A percentile compares a stretch with the other conserved stretches of the same genome.
phyloP scores from a whole-genome alignment of 352 stramenopile species.

The Phytophthora sp. region DNA sequence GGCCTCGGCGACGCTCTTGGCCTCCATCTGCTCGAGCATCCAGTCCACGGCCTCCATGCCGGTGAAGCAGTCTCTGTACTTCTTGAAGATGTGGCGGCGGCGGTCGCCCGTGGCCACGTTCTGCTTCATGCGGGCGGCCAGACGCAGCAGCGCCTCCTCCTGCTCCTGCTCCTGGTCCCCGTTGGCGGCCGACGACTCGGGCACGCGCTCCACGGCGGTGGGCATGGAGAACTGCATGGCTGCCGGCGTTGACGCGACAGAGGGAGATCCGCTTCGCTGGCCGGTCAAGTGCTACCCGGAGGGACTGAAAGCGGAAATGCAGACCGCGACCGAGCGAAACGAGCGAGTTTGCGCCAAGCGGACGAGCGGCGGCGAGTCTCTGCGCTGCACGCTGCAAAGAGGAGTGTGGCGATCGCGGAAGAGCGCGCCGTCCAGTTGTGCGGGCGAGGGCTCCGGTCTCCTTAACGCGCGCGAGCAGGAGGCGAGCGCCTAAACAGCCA shows the following conservation, averaged over 20 bases:
- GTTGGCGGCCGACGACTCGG: conserved; percentile 41
- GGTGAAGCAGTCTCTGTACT: conserved; percentile 84
- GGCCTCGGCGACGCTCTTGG: conserved; percentile 78
- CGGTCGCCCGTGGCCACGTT: conserved; percentile 79
- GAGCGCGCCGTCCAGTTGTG: conserved; percentile 24
- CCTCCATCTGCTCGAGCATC: conserved; percentile 89
- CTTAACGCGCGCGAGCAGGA: conserved; percentile 19
- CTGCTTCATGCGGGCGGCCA: conserved; percentile 82
- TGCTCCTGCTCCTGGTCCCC: conserved; percentile 56
- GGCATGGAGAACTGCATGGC: conserved; percentile 49
- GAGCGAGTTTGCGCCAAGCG: conserved; percentile 5
- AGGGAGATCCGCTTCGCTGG: not conserved
- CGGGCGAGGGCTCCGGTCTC: not conserved
- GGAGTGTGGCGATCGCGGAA: conserved; percentile 27
- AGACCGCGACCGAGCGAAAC: not conserved
- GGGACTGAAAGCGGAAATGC: conserved; percentile 25
- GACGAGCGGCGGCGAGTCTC: conserved; percentile 18
- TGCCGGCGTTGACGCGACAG: not conserved
- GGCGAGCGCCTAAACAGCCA: conserved; percentile 17
- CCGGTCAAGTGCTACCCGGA: not conserved
- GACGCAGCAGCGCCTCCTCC: conserved; percentile 69
- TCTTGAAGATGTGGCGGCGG: conserved; percentile 79
- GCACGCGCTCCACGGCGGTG: conserved; percentile 61
- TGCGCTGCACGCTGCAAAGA: conserved; percentile 30
- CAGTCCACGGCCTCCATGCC: conserved; percentile 87